phyloP scores from a whole-genome alignment of 768 basidiomycete genomes.

The Dacryopinax spathularia region DNA sequence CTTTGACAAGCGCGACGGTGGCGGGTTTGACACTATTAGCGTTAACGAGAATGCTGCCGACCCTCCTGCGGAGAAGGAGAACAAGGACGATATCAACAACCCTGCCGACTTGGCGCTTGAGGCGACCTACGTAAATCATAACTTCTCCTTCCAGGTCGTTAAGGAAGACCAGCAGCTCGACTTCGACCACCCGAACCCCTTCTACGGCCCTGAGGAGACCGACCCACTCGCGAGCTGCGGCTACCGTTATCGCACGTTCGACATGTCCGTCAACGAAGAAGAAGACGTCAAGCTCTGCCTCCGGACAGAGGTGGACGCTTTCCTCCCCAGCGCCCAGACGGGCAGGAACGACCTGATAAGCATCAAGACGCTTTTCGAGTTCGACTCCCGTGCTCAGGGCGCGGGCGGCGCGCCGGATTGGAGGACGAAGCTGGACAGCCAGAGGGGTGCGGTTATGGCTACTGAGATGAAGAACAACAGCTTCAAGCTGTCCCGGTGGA shows the following conservation, averaged over 20 bases:
- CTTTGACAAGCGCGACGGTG: conserved; percentile 95
- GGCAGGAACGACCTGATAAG: conserved; percentile 62
- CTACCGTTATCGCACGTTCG: conserved; percentile 91
- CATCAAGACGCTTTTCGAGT: conserved; percentile 92
- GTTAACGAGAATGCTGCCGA: conserved; percentile 98
- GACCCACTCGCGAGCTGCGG: conserved; percentile 92
- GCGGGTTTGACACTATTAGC: conserved; percentile 88
- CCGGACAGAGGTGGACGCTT: conserved; percentile 93
- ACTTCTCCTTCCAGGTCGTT: conserved; percentile 93
- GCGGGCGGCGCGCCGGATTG: conserved; percentile 96
- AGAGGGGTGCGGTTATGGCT: conserved; percentile 93
- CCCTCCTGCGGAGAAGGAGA: conserved; percentile 45
- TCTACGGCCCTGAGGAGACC: conserved; percentile 85
- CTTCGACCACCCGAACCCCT: conserved; percentile 82
- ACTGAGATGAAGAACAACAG: conserved; percentile 99
- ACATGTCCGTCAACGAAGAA: conserved; percentile 77
- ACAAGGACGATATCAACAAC: conserved; percentile 71
- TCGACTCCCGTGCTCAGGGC: conserved; percentile 78
- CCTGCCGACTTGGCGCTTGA: conserved; percentile 88
- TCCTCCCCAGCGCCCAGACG: conserved; percentile 36
- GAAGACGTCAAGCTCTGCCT: conserved; percentile 85
- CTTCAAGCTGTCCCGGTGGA: conserved; percentile 94
- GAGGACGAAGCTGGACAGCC: conserved; percentile 91
- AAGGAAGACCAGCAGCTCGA: conserved; percentile 55
- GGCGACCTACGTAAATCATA: conserved; percentile 98